These are phyloP conservation scores for Parasarocladium wereldwijsianum DNA, from an alignment of 2,329 filamentous ascomycete genomes.

Conservation along the genomic window DNA sequence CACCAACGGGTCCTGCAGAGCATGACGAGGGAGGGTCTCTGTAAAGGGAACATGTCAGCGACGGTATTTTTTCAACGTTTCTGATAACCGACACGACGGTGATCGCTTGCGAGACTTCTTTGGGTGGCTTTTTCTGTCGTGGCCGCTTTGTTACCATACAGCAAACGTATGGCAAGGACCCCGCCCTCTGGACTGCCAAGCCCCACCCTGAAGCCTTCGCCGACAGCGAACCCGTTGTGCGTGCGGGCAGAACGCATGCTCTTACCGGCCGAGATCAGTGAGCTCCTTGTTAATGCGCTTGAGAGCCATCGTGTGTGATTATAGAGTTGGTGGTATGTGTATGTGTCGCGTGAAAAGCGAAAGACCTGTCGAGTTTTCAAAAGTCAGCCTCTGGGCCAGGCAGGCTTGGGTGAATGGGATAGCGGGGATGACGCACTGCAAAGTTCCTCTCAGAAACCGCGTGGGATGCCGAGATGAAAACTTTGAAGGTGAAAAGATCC, in stretches of 20 bases:
- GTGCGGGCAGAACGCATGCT: slow-evolving; percentile 10
- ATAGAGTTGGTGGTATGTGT: slow-evolving; percentile 10
- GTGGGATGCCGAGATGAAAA: no score
- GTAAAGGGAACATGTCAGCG: slow-evolving; percentile 16
- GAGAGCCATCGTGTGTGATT: slow-evolving; percentile 53
- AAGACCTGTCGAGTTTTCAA: no score
- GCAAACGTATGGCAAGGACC: slow-evolving; percentile 4
- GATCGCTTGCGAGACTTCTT: not conserved
- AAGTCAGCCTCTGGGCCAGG: no score
- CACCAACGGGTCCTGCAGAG: slow-evolving; percentile 90
- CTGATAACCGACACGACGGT: not conserved
- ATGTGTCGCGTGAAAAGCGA: slow-evolving; percentile 2
- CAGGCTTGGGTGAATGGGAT: not conserved
- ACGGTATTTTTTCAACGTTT: slow-evolving; percentile 2
- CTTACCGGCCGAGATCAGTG: slow-evolving; percentile 77
- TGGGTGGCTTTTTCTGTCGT: not conserved
- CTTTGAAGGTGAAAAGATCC: no score
- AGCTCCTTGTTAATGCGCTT: slow-evolving; percentile 95
- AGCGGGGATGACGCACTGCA: slow-evolving; percentile 4
- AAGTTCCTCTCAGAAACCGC: slow-evolving; percentile 1
- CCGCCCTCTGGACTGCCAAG: slow-evolving; percentile 5
- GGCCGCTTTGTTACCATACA: slow-evolving; percentile 1
- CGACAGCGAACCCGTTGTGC: not conserved
- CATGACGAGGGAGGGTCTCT: slow-evolving; percentile 98
- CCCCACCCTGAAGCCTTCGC: slow-evolving; percentile 6